Percentiles rank a stretch among this genome's conserved stretches.
These are phyloP conservation scores for Oldenlandia corymbosa DNA, from an alignment of 257 asterid genomes.

Conservation along the genomic window DNA sequence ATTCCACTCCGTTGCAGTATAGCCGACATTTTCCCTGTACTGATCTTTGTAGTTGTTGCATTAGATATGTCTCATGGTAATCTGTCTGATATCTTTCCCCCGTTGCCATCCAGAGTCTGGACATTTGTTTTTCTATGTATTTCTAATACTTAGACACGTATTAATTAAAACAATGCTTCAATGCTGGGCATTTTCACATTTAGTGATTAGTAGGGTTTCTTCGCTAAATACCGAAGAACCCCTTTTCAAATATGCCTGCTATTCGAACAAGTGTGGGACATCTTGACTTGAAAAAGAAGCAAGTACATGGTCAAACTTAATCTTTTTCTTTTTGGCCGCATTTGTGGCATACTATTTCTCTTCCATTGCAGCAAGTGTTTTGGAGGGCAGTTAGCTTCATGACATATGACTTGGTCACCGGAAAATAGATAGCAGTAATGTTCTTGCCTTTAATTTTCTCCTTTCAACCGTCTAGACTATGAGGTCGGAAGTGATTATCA, in stretches of 20 bases:
- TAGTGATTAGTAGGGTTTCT: neutral
- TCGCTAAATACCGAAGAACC: neutral
- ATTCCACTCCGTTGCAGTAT: neutral
- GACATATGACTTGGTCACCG: no score
- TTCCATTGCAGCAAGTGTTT: neutral
- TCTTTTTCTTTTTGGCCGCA: neutral
- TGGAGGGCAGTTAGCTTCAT: neutral
- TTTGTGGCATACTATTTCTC: neutral
- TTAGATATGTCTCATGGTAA: neutral
- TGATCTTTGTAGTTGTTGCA: neutral
- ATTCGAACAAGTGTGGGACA: neutral
- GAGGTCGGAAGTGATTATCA: neutral
- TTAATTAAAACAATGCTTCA: neutral
- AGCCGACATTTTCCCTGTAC: neutral
- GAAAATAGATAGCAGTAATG: neutral
- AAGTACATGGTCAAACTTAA: neutral
- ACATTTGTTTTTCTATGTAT: neutral
- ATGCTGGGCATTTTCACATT: neutral
- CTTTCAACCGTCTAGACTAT: neutral
- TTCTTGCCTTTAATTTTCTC: neutral
- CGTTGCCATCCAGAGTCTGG: neutral
- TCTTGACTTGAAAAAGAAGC: neutral
- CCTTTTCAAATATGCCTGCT: no score
- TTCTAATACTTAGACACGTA: neutral
- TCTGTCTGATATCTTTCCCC: neutral